phyloP scores from a whole-genome alignment of 2,329 filamentous ascomycete species.

The Helotiales sp. region DNA sequence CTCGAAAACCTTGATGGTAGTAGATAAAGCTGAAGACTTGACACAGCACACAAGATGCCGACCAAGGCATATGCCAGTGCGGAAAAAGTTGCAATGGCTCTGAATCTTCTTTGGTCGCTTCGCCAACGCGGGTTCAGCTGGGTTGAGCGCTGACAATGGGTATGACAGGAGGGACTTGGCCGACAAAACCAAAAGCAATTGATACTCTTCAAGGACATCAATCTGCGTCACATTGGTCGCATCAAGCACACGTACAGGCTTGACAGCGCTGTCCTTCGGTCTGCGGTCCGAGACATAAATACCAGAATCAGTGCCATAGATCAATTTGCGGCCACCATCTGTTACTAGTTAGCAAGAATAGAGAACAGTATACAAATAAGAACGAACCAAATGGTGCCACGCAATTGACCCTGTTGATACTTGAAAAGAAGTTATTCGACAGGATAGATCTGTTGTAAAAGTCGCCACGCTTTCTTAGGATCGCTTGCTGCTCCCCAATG shows the following conservation, averaged over 20 bases:
- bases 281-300: conserved; percentile 91
- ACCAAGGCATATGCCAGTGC: conserved; percentile 90
- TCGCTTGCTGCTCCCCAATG: conserved; percentile 87
- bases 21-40: conserved; percentile 89
- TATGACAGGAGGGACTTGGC: conserved; percentile 94
- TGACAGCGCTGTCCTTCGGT: conserved; percentile 72
- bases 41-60: conserved; percentile 95
- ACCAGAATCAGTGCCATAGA: conserved; percentile 92
- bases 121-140: conserved; percentile 74
- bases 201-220: conserved; percentile 93
- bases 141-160: conserved; percentile 81
- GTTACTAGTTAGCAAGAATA: conserved; percentile 27
- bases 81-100: conserved; percentile 98
- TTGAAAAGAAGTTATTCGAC: conserved; percentile 59
- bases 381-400: conserved; percentile 83
- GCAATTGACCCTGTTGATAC: conserved; percentile 85
- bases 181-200: conserved; percentile 84
- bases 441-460: conserved; percentile 79
- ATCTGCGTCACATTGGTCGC: conserved; percentile 88
- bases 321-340: conserved; percentile 93
- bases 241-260: conserved; percentile 83
- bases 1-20: conserved; percentile 98
- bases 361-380: not conserved
- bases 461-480: conserved; percentile 80
- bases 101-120: conserved; percentile 95